Percentiles rank a stretch among this genome's conserved stretches.
Evolutionary conservation across 1,139 yeast species (phyloP).

Genomic region (Debaryomyces psychrophilus): DNA sequence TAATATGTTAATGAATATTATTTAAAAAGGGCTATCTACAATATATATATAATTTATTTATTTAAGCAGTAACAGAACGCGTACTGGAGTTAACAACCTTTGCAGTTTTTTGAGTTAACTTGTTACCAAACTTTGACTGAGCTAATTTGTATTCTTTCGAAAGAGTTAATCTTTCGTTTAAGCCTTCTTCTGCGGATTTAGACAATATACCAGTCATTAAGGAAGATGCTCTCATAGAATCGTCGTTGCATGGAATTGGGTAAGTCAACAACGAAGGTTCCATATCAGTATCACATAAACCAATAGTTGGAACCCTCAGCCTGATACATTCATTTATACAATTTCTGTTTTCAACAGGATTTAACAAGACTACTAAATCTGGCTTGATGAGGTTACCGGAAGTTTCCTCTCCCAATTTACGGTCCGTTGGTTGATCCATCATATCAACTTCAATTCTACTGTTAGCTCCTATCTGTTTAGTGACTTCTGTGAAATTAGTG

Average conservation of each 20-base stretch:
- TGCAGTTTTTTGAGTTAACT: slow-evolving; percentile 9
- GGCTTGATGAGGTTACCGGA: slow-evolving; percentile 66
- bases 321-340: slow-evolving; percentile 82
- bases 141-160: slow-evolving; percentile 33
- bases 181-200: slow-evolving; percentile 82
- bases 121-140: slow-evolving; percentile 6
- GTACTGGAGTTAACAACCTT: slow-evolving; percentile 6
- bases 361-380: slow-evolving; percentile 81
- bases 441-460: slow-evolving; percentile 51
- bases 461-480: slow-evolving; percentile 71
- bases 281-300: slow-evolving; percentile 89
- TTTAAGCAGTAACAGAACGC: slow-evolving; percentile 8
- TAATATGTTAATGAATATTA: slow-evolving; percentile 5
- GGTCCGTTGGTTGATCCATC: slow-evolving; percentile 53
- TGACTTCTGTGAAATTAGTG: slow-evolving; percentile 79
- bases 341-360: slow-evolving; percentile 85
- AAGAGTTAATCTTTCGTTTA: slow-evolving; percentile 53
- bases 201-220: slow-evolving; percentile 82
- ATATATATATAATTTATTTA: slow-evolving; percentile 1
- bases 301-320: slow-evolving; percentile 88
- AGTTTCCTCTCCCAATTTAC: slow-evolving; percentile 53
- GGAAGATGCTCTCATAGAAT: slow-evolving; percentile 80
- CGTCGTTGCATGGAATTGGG: slow-evolving; percentile 96
- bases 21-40: slow-evolving; percentile 11
- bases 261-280: slow-evolving; percentile 89